Conservation (phyloP, 139 green algal genomes). For the Ostreobium quekettii region DNA sequence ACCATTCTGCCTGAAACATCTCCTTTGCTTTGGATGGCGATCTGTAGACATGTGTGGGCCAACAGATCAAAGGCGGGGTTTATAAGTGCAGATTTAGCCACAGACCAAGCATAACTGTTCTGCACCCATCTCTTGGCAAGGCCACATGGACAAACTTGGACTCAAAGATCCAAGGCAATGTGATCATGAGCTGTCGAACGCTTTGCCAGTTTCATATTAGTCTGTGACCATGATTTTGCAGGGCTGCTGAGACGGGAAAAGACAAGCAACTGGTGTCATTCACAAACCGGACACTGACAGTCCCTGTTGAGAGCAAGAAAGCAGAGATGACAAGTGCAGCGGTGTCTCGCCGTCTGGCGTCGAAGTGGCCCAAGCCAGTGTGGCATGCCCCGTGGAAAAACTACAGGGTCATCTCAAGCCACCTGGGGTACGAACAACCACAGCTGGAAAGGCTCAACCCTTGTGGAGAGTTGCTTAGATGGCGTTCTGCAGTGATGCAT, state of each 20-base stretch:
- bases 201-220: constrained; percentile 8
- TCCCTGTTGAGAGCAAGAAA: background rate
- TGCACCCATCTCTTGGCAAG: background rate
- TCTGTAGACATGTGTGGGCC: too few species aligned
- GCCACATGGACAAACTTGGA: background rate
- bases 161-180: background rate
- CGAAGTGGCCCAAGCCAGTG: constrained; percentile 81
- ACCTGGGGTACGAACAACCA: constrained; percentile 75
- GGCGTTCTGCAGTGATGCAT: background rate
- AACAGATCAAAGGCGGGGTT: too few species aligned
- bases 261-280: background rate
- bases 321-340: constrained; percentile 38
- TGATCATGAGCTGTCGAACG: constrained; percentile 10
- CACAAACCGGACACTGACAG: too few species aligned
- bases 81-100: background rate
- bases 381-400: constrained; percentile 94
- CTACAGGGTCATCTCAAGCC: constrained; percentile 92
- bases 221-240: background rate
- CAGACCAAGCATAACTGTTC: background rate
- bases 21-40: too few species aligned
- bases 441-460: background rate
- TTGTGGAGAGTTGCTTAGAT: background rate
- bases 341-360: constrained; percentile 65
- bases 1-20: too few species aligned
- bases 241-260: background rate